A percentile compares a stretch with the other conserved stretches of the same genome.
phyloP scores from a whole-genome alignment of 495 filamentous ascomycete species.

The Aspergillus incahuasiensis region DNA sequence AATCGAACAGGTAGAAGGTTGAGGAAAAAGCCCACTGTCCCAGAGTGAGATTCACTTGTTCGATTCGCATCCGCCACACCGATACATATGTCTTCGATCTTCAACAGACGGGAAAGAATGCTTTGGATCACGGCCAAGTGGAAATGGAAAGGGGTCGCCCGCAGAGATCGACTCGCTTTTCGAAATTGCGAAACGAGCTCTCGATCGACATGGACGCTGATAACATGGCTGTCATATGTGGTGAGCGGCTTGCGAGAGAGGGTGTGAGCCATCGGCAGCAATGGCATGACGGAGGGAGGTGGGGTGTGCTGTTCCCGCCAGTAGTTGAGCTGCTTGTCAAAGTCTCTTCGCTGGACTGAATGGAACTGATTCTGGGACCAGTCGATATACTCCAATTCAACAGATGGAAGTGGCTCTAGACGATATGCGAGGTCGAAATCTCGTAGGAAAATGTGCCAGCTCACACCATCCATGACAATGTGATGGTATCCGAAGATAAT shows the following conservation, averaged over 20 bases:
- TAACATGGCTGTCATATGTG: not conserved
- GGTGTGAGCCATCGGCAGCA: not conserved
- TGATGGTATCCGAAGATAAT: not conserved
- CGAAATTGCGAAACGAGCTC: not conserved
- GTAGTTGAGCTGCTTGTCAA: not conserved
- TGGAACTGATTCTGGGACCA: not conserved
- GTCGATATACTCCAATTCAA: not conserved
- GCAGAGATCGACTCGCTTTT: not conserved
- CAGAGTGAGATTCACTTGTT: conserved; percentile 16
- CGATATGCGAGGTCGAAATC: not conserved
- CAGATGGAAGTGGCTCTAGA: not conserved
- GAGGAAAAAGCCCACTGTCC: conserved; percentile 37
- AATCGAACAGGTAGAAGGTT: conserved; percentile 42
- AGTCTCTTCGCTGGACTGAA: not conserved
- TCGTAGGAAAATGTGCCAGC: not conserved
- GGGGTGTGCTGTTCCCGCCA: not conserved
- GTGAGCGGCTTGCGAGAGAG: not conserved
- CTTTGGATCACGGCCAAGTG: not conserved
- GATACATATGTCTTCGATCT: conserved; percentile 2
- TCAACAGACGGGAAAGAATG: not conserved
- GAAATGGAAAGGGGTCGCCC: conserved; percentile 5
- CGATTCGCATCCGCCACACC: conserved; percentile 39
- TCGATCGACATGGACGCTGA: not conserved
- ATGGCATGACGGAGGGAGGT: not conserved
- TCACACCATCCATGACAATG: not conserved